Base-by-base conservation (phyloP, 192 early-diverging fungal genomes). In the Dimargaris xerosporica region DNA sequence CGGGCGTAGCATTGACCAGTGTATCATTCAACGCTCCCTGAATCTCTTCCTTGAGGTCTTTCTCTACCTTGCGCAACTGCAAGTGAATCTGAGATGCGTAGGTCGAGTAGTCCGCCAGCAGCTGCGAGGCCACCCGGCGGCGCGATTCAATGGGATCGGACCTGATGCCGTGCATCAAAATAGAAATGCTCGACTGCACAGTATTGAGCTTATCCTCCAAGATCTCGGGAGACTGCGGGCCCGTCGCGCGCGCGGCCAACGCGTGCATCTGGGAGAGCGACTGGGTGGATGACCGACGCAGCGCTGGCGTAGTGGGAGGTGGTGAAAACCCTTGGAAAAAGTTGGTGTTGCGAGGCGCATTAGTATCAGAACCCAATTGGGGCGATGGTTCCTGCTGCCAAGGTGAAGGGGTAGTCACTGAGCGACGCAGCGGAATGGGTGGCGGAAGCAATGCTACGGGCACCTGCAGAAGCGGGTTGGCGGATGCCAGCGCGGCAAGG, bases 1-100 rank as follows among this genome's bases (percentile, higher is more conserved):
- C 7, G 34, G 34, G 50, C 0, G 50, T 52, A n/a, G 28, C 15
- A 3, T n/a, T n/a, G 21, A 60, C 34, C 7, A 60, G 39, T 7
- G 58, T 42, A 0, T 60, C 58, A n/a, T 60, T 60, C 16, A 60
- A 43, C 28, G 58, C 58, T 21, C 58, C 58, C n/a, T 44, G 58
- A 60, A 60, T 60, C 11, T 34, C 43, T 17, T 41, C 43, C 3
- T 30, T 43, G 19, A 60, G 43, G n/a, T 26, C 58, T 39, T 60
- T 16, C 10, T 44, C 43, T 5, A 39, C 31, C 26, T 43, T 16
- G 7, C 21, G 21, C 26, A 60, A n/a, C 2, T 26, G 58, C 21
- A 5, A 39, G 10, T 43, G 41, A 12, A 60, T 41, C 16, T 25
- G 34, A 23, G 15, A 23, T 19, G 58, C 58, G 26, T 60, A 44